Evolutionary conservation across 1,139 yeast genomes (phyloP).

Genomic region (Debaryomycetaceae sp.): DNA sequence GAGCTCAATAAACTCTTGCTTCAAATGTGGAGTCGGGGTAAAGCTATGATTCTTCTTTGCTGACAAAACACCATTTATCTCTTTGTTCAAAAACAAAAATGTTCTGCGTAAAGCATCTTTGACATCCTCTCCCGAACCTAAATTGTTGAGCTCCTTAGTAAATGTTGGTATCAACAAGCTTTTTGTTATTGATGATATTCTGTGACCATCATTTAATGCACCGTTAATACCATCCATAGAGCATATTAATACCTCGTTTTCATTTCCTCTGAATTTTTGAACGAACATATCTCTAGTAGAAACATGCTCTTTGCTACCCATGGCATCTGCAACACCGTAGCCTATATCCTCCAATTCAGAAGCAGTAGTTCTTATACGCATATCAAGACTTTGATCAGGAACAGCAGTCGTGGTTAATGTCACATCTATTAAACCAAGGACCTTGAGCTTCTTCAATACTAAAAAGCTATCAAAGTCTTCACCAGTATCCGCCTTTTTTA

Average conservation of each 20-base stretch:
- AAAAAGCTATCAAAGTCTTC: conserved; percentile 74
- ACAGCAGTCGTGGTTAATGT: conserved; percentile 80
- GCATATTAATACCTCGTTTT: conserved; percentile 68
- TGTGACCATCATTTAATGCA: conserved; percentile 55
- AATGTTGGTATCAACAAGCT: conserved; percentile 64
- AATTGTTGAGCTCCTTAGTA: conserved; percentile 57
- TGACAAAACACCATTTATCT: conserved; percentile 50
- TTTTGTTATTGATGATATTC: conserved; percentile 71
- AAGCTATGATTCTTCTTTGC: conserved; percentile 33
- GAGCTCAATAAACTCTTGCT: conserved; percentile 44
- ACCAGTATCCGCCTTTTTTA: conserved; percentile 43
- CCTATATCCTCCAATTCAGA: conserved; percentile 75
- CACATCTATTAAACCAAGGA: conserved; percentile 90
- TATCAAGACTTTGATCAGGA: conserved; percentile 82
- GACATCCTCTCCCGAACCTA: conserved; percentile 43
- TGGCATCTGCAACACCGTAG: conserved; percentile 87
- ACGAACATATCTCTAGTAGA: conserved; percentile 81
- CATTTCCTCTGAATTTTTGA: conserved; percentile 84
- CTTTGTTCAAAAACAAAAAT: conserved; percentile 76
- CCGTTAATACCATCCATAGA: conserved; percentile 83
- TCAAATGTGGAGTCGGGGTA: conserved; percentile 18
- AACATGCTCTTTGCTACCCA: conserved; percentile 67
- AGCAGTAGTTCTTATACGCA: conserved; percentile 91
- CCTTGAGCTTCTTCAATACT: conserved; percentile 64
- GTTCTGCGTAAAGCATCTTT: conserved; percentile 75